Evolutionary conservation across 139 green algal genomes (phyloP), one percentile per base, ranked within the genome.

Genomic region (Mychonastes homosphaera): DNA sequence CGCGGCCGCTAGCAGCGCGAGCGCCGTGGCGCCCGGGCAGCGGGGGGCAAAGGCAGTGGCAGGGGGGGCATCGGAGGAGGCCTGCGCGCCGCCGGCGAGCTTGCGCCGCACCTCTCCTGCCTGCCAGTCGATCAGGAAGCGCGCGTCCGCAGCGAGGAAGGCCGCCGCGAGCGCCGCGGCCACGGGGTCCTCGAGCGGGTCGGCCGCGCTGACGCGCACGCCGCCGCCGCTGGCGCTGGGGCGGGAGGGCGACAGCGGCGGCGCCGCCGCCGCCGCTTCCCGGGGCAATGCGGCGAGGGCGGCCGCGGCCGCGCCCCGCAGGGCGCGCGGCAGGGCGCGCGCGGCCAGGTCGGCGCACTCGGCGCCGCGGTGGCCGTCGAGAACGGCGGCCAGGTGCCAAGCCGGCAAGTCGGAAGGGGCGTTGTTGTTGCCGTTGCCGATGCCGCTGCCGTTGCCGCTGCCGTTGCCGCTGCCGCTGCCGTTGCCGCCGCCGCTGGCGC

Each of bases 291-390:
- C 7, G 19, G 36, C 28, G 39, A 33, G 19, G 18, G 21, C 47
- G 3, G 18, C 24, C 13, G 48, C 45, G 18, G 30, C 18, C 4
- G 40, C 28, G 1, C 21, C 19, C 49, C 59, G 36, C 53, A 86
- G 58, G 23, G 65, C 40, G 6, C 26, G 13, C 9, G 32, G 34
- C 15, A 90, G 63, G n/a, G 76, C 36, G 6, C 33, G 18, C 9
- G 65, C 53, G 19, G 74, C 68, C 53, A 70, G 82, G 8, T 83
- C 63, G 21, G 85, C 82, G 2, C 78, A 76, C 33, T 78, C 65
- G 0, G 45, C 6, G n/a, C 76, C 74, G 21, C 83, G 55, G 75
- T 96, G 88, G 8, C 88, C 88, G 52, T 96, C 88, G 73, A 92
- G 94, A 9, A 95, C 77, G 2, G 63, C 86, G 23, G 83, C 44